A percentile compares a stretch with the other conserved stretches of the same genome.
phyloP scores from a whole-genome alignment of 2,329 filamentous ascomycete species.

The Hypomyces perniciosus region DNA sequence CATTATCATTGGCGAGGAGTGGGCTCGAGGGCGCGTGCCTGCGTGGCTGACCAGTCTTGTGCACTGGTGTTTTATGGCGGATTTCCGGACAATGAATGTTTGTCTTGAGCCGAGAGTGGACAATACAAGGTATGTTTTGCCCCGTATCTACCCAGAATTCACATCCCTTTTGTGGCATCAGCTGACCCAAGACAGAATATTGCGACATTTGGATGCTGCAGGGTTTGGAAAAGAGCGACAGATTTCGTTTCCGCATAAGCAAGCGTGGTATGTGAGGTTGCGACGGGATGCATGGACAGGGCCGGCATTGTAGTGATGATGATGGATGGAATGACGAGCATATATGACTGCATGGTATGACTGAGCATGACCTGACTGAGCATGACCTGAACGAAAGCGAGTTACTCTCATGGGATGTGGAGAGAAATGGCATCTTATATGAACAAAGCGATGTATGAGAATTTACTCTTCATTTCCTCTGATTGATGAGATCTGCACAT shows the following conservation, averaged over 20 bases:
- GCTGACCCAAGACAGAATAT: conserved; percentile 15
- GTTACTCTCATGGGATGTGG: neutral
- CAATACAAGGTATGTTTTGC: conserved; percentile 66
- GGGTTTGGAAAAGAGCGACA: conserved; percentile 87
- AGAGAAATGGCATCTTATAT: neutral
- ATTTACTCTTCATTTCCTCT: neutral
- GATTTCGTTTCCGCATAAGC: conserved; percentile 85
- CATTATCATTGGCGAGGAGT: conserved; percentile 84
- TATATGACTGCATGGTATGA: neutral
- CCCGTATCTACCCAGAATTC: neutral
- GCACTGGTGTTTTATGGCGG: conserved; percentile 76
- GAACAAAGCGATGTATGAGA: too few species aligned
- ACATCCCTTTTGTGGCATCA: too few species aligned
- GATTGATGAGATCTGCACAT: neutral
- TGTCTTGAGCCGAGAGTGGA: conserved; percentile 88
- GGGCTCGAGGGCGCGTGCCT: conserved; percentile 75
- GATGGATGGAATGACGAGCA: neutral
- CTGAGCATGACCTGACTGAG: neutral
- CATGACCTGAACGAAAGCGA: neutral
- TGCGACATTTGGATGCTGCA: conserved; percentile 59
- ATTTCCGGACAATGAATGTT: conserved; percentile 74
- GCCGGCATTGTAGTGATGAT: conserved; percentile 46
- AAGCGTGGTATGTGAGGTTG: conserved; percentile 78
- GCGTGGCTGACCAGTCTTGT: conserved; percentile 80
- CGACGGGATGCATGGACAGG: conserved; percentile 74